Conservation (phyloP, 2,329 filamentous ascomycete genomes). For the Akanthomyces dipterigenus region DNA sequence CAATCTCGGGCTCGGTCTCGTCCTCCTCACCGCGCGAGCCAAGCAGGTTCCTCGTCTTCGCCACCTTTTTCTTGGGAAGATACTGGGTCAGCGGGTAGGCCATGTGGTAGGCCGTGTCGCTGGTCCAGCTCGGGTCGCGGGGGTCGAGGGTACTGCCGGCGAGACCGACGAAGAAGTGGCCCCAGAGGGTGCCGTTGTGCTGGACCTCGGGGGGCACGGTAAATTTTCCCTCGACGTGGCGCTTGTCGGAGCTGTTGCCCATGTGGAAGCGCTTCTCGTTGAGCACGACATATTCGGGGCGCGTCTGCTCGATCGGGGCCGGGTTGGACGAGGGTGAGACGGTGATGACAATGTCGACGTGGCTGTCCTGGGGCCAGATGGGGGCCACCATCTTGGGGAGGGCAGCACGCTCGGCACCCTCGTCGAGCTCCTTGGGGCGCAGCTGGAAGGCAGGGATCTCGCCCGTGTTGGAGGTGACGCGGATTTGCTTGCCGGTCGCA, state of each 20-base stretch:
- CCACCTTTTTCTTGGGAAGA: conserved; percentile 80
- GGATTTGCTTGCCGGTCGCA: conserved; percentile 42
- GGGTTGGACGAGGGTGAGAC: conserved; percentile 69
- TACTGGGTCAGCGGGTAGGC: conserved; percentile 82
- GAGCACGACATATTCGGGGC: conserved; percentile 64
- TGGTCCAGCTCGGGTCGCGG: conserved; percentile 62
- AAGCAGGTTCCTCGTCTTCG: conserved; percentile 85
- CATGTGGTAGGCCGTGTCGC: conserved; percentile 74
- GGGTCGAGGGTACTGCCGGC: conserved; percentile 73
- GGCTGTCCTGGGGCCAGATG: conserved; percentile 76
- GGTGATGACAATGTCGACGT: conserved; percentile 78
- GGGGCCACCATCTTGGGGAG: conserved; percentile 70
- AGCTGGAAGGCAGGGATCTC: conserved; percentile 58
- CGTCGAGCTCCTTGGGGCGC: conserved; percentile 53
- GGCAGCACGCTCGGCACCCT: conserved; percentile 55
- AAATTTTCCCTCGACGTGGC: conserved; percentile 71
- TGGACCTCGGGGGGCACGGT: conserved; percentile 72
- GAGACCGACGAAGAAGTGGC: conserved; percentile 84
- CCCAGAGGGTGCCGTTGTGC: conserved; percentile 89
- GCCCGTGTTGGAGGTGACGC: conserved; percentile 46
- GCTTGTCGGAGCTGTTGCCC: conserved; percentile 71
- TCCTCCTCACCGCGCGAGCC: conserved; percentile 38
- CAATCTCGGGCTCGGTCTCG: conserved; percentile 44
- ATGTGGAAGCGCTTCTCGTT: conserved; percentile 74
- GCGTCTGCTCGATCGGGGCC: conserved; percentile 57